A percentile compares a stretch with the other conserved stretches of the same genome.
Conservation (phyloP, 345 rosid species). For the Hibiscus tridactylites region DNA sequence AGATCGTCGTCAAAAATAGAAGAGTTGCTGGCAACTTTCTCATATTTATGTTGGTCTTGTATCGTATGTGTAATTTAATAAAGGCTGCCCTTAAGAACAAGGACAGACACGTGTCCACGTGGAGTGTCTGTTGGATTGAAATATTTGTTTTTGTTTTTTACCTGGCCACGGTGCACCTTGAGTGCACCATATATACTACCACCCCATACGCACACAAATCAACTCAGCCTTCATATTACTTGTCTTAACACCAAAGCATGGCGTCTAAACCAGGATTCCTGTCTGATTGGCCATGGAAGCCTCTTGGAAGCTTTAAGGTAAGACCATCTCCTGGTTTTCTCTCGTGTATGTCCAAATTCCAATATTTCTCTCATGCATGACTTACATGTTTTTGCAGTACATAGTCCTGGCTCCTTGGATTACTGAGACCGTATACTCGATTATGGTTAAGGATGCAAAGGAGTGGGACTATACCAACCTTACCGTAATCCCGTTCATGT, state of each 20-base stretch:
- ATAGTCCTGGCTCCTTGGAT: constrained; percentile 42
- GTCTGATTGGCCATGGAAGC: constrained; percentile 55
- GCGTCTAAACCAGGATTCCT: constrained; percentile 54
- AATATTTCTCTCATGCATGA: background rate
- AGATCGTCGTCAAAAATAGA: too few species aligned
- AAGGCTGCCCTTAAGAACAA: too few species aligned
- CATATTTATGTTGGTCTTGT: too few species aligned
- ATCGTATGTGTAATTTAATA: too few species aligned
- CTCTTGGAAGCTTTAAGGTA: constrained; percentile 52
- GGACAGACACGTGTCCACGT: too few species aligned
- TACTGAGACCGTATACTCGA: constrained; percentile 22
- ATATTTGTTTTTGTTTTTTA: too few species aligned
- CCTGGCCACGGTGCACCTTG: background rate
- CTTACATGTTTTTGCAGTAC: constrained; percentile 24
- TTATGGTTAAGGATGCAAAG: constrained; percentile 16
- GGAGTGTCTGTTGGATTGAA: too few species aligned
- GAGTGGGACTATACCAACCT: constrained; percentile 34
- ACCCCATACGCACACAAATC: background rate
- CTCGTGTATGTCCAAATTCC: background rate
- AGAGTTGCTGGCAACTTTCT: too few species aligned
- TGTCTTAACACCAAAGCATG: constrained; percentile 14
- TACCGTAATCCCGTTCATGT: constrained; percentile 29
- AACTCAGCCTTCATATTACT: background rate
- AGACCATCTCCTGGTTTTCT: background rate
- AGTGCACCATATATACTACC: background rate